phyloP scores from a whole-genome alignment of 1,139 yeast genomes.

The Candida tetrigidarum region DNA sequence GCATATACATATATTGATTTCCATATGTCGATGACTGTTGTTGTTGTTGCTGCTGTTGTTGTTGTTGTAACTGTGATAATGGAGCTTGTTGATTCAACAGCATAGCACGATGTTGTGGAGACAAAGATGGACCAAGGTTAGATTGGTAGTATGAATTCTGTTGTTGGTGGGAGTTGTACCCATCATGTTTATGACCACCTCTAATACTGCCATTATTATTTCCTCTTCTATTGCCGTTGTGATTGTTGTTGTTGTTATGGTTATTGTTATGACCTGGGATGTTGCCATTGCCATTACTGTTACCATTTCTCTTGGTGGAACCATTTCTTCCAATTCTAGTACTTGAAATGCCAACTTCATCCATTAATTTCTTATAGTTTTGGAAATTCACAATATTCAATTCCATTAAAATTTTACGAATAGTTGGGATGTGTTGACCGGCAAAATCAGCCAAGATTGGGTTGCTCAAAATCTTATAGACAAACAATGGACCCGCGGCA shows the following conservation, averaged over 20 bases:
- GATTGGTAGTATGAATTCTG: constrained; percentile 9
- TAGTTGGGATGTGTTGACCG: constrained; percentile 38
- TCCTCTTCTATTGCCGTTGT: constrained; percentile 7
- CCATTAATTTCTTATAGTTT: constrained; percentile 85
- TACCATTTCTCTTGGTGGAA: constrained; percentile 16
- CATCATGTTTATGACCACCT: constrained; percentile 8
- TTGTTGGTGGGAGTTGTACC: constrained; percentile 8
- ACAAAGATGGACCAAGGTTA: background rate
- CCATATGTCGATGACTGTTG: constrained; percentile 3
- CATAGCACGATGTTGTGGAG: too few species aligned
- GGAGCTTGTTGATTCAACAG: too few species aligned
- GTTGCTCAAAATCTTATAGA: constrained; percentile 75
- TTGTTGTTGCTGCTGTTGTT: constrained; percentile 11
- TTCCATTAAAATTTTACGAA: constrained; percentile 62
- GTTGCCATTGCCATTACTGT: constrained; percentile 3
- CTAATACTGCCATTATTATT: constrained; percentile 2
- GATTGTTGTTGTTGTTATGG: background rate
- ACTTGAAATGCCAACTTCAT: constrained; percentile 80
- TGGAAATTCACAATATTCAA: constrained; percentile 61
- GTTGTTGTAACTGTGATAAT: constrained; percentile 7
- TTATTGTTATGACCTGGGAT: background rate
- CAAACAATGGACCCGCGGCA: constrained; percentile 79
- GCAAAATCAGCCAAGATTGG: constrained; percentile 44
- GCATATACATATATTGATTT: constrained; percentile 8
- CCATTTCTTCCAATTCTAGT: constrained; percentile 36